Evolutionary conservation across 139 green algal species (phyloP), one percentile per base, ranked within the genome.

Genomic region (Diplosphaera chodatii): DNA sequence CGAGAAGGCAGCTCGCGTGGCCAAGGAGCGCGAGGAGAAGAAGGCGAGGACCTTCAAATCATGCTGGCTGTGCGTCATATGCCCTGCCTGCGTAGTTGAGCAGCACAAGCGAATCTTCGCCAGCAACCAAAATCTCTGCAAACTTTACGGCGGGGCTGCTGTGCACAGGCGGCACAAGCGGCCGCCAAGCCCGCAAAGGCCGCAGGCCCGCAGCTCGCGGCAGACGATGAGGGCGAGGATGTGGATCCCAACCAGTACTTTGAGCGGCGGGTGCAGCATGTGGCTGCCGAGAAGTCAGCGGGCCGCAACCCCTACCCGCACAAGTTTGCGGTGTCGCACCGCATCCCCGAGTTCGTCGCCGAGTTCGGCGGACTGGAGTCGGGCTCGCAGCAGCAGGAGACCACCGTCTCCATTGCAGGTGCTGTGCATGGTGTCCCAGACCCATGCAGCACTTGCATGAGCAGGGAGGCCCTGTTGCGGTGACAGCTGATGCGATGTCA

Each of bases 261-360:
- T 77, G 89, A 96, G 69, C 34, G 68, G 16, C 55, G 72, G 15
- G 68, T 81, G 56, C 40, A 37, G 32, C 55, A 68, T 5, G 67
- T 99, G 10, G 70, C 81, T 27, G 83, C 76, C 27, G 86, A 83
- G 48, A 96, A 96, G 84, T 87, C 80, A 10, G 79, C 77, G 23
- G 93, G 93, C 31, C 72, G 84, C 62, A 96, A 98, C 84, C 92
- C 94, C 1, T 99, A 99, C 82, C 96, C 96, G 0, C 96, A 99
- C 89, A 99, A 99, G 89, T 98, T 98, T 33, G 21, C 83, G 28
- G 78, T 77, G n/a, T 77, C 74, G 29, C 77, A 73, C 32, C 37
- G 59, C 28, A 64, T 99, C 63, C 87, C 88, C 0, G 87, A 93
- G 13, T 97, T 89, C 74, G 80, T 97, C 32, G 82, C 71, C 0